Evolutionary conservation across 768 basidiomycete species (phyloP).

Genomic region (Suillus americanus): DNA sequence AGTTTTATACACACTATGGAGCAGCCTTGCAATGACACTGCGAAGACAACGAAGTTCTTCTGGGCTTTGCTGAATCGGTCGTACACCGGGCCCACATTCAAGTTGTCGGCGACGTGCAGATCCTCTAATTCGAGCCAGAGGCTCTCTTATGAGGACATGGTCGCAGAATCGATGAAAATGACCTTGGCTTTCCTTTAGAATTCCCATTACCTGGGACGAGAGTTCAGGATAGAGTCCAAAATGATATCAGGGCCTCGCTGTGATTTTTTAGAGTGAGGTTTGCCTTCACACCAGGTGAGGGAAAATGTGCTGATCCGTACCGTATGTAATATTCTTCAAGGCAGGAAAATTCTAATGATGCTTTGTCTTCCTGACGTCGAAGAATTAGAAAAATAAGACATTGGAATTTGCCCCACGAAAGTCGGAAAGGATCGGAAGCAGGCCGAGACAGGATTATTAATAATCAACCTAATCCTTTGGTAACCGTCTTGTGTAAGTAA

Average conservation of each 20-base stretch:
- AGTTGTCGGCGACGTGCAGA: neutral
- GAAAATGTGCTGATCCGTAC: neutral
- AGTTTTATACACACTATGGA: slow-evolving; percentile 46
- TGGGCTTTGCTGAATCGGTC: slow-evolving; percentile 30
- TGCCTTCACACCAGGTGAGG: neutral
- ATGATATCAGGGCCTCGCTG: neutral
- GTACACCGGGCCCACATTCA: neutral
- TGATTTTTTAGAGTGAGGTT: neutral
- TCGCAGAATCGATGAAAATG: neutral
- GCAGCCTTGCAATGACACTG: slow-evolving; percentile 57
- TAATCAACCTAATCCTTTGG: neutral
- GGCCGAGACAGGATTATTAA: neutral
- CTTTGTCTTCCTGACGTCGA: neutral
- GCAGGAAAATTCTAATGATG: neutral
- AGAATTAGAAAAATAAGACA: too few species aligned
- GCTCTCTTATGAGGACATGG: slow-evolving; percentile 5
- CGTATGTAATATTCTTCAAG: too few species aligned
- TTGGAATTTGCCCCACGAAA: neutral
- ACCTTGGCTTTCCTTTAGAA: neutral
- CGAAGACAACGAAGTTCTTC: slow-evolving; percentile 46
- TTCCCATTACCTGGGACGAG: neutral
- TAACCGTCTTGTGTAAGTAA: too few species aligned
- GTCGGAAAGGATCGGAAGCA: too few species aligned
- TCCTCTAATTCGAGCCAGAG: neutral
- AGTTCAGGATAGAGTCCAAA: neutral